These are phyloP conservation scores for Allomyces macrogynus DNA, from an alignment of 192 early-diverging fungal genomes.

Conservation along the genomic window DNA sequence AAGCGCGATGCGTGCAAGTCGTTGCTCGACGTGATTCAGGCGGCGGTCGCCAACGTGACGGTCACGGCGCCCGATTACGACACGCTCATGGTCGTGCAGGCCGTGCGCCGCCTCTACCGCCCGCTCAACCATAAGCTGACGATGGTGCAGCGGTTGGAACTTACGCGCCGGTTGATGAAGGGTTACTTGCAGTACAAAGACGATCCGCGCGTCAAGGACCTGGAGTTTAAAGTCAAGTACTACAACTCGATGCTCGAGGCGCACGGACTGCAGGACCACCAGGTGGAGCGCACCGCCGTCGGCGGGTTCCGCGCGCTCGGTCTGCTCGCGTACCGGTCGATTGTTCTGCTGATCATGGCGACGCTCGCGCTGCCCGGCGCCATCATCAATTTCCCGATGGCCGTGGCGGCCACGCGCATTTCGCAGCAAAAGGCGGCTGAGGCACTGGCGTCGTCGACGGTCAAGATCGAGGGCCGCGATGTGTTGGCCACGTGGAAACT, in stretches of 20 bases:
- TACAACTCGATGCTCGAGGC: slow-evolving; percentile 79
- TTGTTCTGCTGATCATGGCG: slow-evolving; percentile 50
- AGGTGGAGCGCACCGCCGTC: slow-evolving; percentile 67
- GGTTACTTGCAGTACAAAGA: slow-evolving; percentile 68
- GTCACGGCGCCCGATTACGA: slow-evolving; percentile 85
- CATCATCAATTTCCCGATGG: slow-evolving; percentile 20
- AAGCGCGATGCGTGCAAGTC: slow-evolving; percentile 3
- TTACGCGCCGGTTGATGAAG: slow-evolving; percentile 72
- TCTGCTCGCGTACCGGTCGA: slow-evolving; percentile 44
- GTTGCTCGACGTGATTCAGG: slow-evolving; percentile 56
- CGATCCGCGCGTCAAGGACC: slow-evolving; percentile 58
- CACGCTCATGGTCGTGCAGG: slow-evolving; percentile 69
- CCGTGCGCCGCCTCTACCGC: slow-evolving; percentile 75
- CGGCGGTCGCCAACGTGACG: slow-evolving; percentile 67
- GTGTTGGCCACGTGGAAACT: slow-evolving; percentile 95
- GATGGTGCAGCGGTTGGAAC: slow-evolving; percentile 64
- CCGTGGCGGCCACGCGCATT: slow-evolving; percentile 18
- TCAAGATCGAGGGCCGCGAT: slow-evolving; percentile 86
- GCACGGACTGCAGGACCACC: slow-evolving; percentile 89
- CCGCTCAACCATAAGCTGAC: slow-evolving; percentile 66
- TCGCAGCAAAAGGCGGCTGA: slow-evolving; percentile 31
- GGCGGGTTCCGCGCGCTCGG: slow-evolving; percentile 39
- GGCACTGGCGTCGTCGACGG: slow-evolving; percentile 68
- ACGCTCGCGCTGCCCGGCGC: slow-evolving; percentile 58
- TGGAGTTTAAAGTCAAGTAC: slow-evolving; percentile 49